A percentile compares a stretch with the other conserved stretches of the same genome.
Evolutionary conservation across 2,329 filamentous ascomycete genomes (phyloP).

Genomic region (Fusarium circinatum): DNA sequence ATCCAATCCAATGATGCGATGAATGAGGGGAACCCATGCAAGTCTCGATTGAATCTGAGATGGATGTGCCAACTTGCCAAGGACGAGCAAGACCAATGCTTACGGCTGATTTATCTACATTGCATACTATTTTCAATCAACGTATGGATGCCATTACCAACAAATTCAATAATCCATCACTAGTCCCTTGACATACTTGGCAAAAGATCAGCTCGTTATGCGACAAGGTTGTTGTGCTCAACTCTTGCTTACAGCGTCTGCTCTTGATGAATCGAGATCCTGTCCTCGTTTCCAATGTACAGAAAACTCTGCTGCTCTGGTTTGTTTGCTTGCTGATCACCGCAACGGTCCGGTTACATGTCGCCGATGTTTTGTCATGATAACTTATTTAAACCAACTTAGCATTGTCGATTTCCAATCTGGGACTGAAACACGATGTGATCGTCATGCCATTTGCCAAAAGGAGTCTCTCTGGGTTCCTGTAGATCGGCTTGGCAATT

Average conservation of each 20-base stretch:
- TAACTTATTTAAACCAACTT: background rate
- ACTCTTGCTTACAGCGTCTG: background rate
- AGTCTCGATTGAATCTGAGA: slow-evolving; percentile 18
- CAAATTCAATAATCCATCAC: slow-evolving; percentile 21
- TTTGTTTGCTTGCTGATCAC: background rate
- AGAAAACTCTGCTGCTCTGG: background rate
- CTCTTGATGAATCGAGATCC: slow-evolving; percentile 7
- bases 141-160: slow-evolving; percentile 7
- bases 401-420: background rate
- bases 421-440: background rate
- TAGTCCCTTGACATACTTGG: slow-evolving; percentile 14
- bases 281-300: background rate
- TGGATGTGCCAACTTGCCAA: slow-evolving; percentile 26
- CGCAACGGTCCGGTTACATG: slow-evolving; percentile 3
- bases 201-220: slow-evolving; percentile 14
- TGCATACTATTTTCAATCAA: slow-evolving; percentile 1
- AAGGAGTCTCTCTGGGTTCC: slow-evolving; percentile 19
- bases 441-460: slow-evolving; percentile 8
- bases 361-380: background rate
- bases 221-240: slow-evolving; percentile 10
- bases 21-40: slow-evolving; percentile 27
- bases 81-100: slow-evolving; percentile 10
- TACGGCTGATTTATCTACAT: slow-evolving; percentile 7
- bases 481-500: slow-evolving; percentile 37
- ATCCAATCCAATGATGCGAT: slow-evolving; percentile 8